These are phyloP conservation scores for Coemansia sp. DNA, from an alignment of 192 early-diverging fungal genomes.

Conservation along the genomic window DNA sequence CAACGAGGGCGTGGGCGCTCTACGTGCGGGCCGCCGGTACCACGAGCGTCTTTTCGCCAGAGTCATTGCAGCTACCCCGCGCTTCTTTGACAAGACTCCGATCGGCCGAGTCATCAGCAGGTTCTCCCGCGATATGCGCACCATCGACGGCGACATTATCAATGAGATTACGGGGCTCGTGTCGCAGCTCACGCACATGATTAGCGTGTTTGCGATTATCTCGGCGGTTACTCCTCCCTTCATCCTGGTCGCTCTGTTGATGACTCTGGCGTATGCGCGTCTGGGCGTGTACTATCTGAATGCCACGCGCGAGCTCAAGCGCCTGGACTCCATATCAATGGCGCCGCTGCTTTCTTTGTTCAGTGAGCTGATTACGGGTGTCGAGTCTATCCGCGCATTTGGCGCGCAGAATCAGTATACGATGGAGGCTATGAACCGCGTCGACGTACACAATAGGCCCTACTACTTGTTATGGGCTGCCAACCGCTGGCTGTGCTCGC, in stretches of 20 bases:
- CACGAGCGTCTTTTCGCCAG: conserved; percentile 63
- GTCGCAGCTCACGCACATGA: conserved; percentile 57
- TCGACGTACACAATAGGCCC: conserved; percentile 82
- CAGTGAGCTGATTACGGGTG: conserved; percentile 76
- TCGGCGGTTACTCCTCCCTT: conserved; percentile 74
- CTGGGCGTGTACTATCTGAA: conserved; percentile 76
- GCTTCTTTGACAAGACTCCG: conserved; percentile 92
- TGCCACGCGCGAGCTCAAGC: conserved; percentile 86
- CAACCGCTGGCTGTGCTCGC: conserved; percentile 89
- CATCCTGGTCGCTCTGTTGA: conserved; percentile 65
- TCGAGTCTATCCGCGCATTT: conserved; percentile 85
- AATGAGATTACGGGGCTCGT: conserved; percentile 58
- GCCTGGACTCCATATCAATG: conserved; percentile 76
- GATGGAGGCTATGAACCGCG: conserved; percentile 61
- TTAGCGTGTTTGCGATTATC: conserved; percentile 65
- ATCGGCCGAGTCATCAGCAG: conserved; percentile 87
- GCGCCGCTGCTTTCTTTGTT: conserved; percentile 82
- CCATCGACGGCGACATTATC: conserved; percentile 72
- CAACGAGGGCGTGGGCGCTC: conserved; percentile 27
- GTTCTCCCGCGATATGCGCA: conserved; percentile 85
- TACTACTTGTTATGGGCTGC: conserved; percentile 86
- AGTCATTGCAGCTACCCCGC: conserved; percentile 72
- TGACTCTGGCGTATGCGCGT: conserved; percentile 61
- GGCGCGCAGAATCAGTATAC: conserved; percentile 76
- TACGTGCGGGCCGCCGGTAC: conserved; percentile 61